Base-by-base conservation (phyloP, 352 stramenopile species). In the Aphanomyces stellatus region DNA sequence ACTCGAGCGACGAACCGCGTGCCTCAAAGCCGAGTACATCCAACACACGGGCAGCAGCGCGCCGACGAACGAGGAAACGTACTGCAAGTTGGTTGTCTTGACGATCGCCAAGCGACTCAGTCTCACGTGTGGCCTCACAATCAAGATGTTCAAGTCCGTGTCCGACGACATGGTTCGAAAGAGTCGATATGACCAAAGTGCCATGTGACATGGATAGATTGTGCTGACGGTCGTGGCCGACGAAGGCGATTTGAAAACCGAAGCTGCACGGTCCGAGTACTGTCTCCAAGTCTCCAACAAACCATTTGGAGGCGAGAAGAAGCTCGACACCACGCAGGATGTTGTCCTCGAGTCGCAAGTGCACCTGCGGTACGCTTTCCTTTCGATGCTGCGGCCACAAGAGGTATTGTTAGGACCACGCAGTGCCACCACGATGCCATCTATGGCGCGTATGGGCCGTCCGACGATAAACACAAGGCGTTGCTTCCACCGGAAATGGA, bases 191-290 rank as follows among this genome's bases (percentile, higher is more conserved):
- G n/a, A n/a, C n/a, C n/a, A n/a, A n/a, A n/a, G n/a, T n/a, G n/a
- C n/a, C n/a, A n/a, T n/a, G n/a, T n/a, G n/a, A n/a, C n/a, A n/a
- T n/a, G n/a, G n/a, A n/a, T n/a, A n/a, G n/a, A 90, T 91, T 51
- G 85, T 93, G 33, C 88, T 93, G 81, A 87, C 79, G 5, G 80
- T 93, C 67, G 88, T 85, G 64, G 74, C 82, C 2, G 85, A 93
- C 33, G 81, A 93, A 68, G 79, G 85, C 30, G 82, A 93, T 57
- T 64, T 93, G 37, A 67, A 78, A 7, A 71, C 89, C 5, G 82
- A 90, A 56, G 82, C 85, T 0, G 85, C 91, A 60, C 85, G 85
- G 43, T 81, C 72, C 4, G 70, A 90, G 71, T 91, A 91, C 71
- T 65, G 73, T 4, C 72, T 91, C 49, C 82, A 91, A 43, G 72